Conservation (phyloP, 2,329 filamentous ascomycete genomes). For the Trichoderma guizhouense region DNA sequence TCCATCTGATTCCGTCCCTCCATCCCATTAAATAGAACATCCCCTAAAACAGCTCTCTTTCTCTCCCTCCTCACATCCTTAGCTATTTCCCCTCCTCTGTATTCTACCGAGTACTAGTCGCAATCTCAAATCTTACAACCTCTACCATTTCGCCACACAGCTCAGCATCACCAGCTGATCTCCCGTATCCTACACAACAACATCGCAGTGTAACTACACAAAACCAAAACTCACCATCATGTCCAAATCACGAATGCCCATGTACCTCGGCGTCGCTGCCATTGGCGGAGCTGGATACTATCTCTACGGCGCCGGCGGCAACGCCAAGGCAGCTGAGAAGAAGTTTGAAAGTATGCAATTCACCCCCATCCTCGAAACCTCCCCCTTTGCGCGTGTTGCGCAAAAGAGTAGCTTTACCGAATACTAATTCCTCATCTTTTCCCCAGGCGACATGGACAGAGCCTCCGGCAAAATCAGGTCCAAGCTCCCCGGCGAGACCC, state of each 20-base stretch:
- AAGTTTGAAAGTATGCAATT: conserved; percentile 69
- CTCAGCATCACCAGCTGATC: too few species aligned
- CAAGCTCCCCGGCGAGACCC: conserved; percentile 54
- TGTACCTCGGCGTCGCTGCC: conserved; percentile 58
- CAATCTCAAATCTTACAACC: neutral
- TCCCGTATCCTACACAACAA: neutral
- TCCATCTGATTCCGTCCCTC: neutral
- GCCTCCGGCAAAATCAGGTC: conserved; percentile 64
- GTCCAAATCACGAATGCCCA: conserved; percentile 45
- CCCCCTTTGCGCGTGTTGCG: neutral
- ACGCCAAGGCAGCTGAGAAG: conserved; percentile 78
- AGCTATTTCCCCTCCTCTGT: neutral
- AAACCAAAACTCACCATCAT: conserved; percentile 29
- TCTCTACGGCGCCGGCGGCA: conserved; percentile 81
- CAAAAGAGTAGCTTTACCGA: neutral
- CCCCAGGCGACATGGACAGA: conserved; percentile 70
- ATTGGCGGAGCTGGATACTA: conserved; percentile 79
- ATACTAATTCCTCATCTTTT: neutral
- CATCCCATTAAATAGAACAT: neutral
- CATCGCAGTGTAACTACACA: neutral
- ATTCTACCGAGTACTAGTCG: too few species aligned
- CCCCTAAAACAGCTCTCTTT: neutral
- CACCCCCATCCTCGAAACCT: neutral
- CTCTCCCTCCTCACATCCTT: neutral
- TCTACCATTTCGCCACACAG: neutral